Base-by-base conservation (phyloP, 768 basidiomycete genomes). In the Gymnopilus junonius region DNA sequence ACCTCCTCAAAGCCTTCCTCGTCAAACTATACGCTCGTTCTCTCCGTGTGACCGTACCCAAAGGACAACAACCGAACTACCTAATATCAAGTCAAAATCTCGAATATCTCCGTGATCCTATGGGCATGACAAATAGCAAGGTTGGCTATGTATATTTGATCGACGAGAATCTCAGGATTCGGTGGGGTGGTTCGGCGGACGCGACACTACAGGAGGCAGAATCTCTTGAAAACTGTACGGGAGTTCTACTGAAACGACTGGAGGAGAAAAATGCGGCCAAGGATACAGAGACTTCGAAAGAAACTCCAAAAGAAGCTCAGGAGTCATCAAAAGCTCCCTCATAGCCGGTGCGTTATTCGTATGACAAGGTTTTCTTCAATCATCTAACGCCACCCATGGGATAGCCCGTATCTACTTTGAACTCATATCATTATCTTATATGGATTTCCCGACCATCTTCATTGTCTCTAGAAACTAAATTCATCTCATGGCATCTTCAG, bases 171-270 rank as follows among this genome's bases (percentile, higher is more conserved):
- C 73, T 88, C 63, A 92, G 88, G 74, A 85, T 99, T 50, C 85
- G 97, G 20, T 99, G 97, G 97, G 96, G 91, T 1, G 97, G 87
- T 10, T 92, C 94, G 67, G 94, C 91, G 7, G 92, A 93, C 68
- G 93, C 95, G 0, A 90, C 85, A 62, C 71, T 74, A 3, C 88
- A 93, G 63, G 96, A 98, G 74, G 79, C 84, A 2, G 78, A 85
- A 59, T 83, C 87, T 12, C 76, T 97, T 58, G 81, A 89, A 73
- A 87, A 77, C 40, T 94, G 93, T 69, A 81, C 87, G 0, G 85
- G 85, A 4, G 89, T 93, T 3, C 79, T 95, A 20, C 71, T 95
- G 64, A 85, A 85, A 48, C 79, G 93, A 62, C 73, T 85, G 39
- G 79, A 82, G 56, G 79, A 79, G 61, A 74, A 71, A 29, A 10